Evolutionary conservation across 2,329 filamentous ascomycete species (phyloP), one percentile per base, ranked within the genome.

Genomic region (Aspergillus sp.): DNA sequence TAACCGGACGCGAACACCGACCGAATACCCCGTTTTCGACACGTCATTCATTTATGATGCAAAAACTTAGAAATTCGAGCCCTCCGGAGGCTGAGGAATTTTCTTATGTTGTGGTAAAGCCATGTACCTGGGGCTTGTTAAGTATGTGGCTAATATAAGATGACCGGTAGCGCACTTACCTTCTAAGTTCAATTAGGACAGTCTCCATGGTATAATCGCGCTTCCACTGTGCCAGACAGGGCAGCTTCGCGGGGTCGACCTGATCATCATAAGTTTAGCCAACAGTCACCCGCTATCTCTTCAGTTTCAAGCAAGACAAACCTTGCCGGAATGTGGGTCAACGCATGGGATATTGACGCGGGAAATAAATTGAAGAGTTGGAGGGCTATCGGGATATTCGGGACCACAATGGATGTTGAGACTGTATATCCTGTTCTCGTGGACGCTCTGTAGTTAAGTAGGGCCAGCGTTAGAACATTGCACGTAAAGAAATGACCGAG

Each of bases 401-500:
- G 87, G 83, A 61, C 92, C 93, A 80, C 95, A 99, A 80, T 96
- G 89, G 80, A 99, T 96, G 78, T 93, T 96, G 69, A 99, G 85
- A 66, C 91, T 96, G 83, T 99, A 99, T 80, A 99, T 99, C 70
- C 95, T 90, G 79, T 99, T 99, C 82, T 99, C 95, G 75, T 98
- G 93, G 61, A 89, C 92, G 77, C 92, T 96, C 90, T 95, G 70
- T 42, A 48, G 18, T n/a, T 5, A 22, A 43, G 55, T 45, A 44
- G 34, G 20, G 43, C 55, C 39, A 34, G 38, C 22, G 51, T 68
- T 59, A 63, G 65, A 45, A n/a, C 55, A 34, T 22, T 20, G 30
- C 43, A 52, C 20, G 36, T 52, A 38, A 52, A 57, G 47, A 15
- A 36, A 48, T 20, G 36, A 38, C 13, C 18, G 18, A 50, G 17